Evolutionary conservation across 2,329 filamentous ascomycete genomes (phyloP).

Genomic region (Sclerotinia spermophila): DNA sequence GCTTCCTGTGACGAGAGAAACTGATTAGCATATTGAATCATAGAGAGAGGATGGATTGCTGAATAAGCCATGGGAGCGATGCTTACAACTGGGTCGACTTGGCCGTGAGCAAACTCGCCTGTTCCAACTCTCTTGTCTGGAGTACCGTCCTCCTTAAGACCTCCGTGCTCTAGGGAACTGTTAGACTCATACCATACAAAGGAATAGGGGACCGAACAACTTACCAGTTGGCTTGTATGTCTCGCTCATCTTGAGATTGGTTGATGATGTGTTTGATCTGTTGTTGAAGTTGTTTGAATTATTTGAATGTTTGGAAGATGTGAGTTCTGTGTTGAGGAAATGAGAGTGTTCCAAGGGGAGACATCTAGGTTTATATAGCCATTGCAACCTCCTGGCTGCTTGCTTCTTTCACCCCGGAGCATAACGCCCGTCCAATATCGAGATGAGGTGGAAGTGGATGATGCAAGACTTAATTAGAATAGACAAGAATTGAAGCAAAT

Average conservation of each 20-base stretch:
- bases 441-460: not conserved
- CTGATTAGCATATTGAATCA: not conserved
- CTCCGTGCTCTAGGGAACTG: conserved; percentile 39
- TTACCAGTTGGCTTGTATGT: conserved; percentile 26
- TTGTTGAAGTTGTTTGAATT: not conserved
- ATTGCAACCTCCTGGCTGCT: not conserved
- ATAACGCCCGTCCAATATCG: not conserved
- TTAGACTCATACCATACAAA: not conserved
- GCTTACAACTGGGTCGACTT: conserved; percentile 5
- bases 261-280: conserved; percentile 1
- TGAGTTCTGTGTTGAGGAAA: not conserved
- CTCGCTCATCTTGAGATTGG: conserved; percentile 21
- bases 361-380: not conserved
- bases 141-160: conserved; percentile 43
- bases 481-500: not conserved
- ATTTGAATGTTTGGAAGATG: not conserved
- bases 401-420: not conserved
- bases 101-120: conserved; percentile 26
- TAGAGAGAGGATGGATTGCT: not conserved
- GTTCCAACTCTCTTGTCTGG: conserved; percentile 43
- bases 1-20: not conserved
- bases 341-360: not conserved
- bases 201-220: not conserved
- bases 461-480: not conserved
- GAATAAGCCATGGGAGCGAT: conserved; percentile 7